phyloP scores from a whole-genome alignment of 2,329 filamentous ascomycete genomes.

The Elsinoe batatas region DNA sequence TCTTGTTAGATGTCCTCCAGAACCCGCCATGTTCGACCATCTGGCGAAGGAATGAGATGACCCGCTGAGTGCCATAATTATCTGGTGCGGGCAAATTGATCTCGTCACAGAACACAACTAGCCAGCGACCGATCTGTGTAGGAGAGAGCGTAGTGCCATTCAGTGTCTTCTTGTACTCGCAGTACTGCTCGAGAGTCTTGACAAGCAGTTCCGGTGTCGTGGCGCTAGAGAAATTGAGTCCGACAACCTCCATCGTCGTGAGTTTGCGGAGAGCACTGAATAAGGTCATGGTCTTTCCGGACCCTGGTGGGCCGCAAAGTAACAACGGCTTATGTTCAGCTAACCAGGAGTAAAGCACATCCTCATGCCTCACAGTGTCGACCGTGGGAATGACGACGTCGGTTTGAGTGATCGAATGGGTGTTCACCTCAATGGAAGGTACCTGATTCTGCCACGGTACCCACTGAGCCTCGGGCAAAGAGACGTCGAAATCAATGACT shows the following conservation, averaged over 20 bases:
- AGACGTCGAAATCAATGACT: slow-evolving; percentile 91
- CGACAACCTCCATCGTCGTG: slow-evolving; percentile 97
- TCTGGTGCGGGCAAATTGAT: slow-evolving; percentile 98
- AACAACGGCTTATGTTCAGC: slow-evolving; percentile 96
- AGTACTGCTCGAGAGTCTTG: slow-evolving; percentile 99
- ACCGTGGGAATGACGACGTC: slow-evolving; percentile 97
- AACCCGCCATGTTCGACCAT: slow-evolving; percentile 98
- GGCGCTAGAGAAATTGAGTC: slow-evolving; percentile 97
- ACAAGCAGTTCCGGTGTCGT: slow-evolving; percentile 95
- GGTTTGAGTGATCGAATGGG: slow-evolving; percentile 93
- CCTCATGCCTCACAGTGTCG: slow-evolving; percentile 94
- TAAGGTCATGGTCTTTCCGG: slow-evolving; percentile 98
- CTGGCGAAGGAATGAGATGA: slow-evolving; percentile 93
- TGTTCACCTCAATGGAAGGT: slow-evolving; percentile 90
- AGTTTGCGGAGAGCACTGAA: slow-evolving; percentile 96
- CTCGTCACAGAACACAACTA: slow-evolving; percentile 98
- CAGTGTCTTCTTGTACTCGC: slow-evolving; percentile 97
- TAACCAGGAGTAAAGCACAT: slow-evolving; percentile 98
- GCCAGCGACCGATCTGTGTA: slow-evolving; percentile 92
- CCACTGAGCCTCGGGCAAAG: slow-evolving; percentile 81
- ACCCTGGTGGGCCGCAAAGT: slow-evolving; percentile 93
- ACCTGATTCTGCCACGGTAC: slow-evolving; percentile 89
- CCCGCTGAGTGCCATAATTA: slow-evolving; percentile 92
- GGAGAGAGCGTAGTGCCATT: slow-evolving; percentile 94
- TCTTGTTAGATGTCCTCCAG: slow-evolving; percentile 95